Conservation (phyloP, 805 yeast genomes). For the Barnettozyma vustinii region DNA sequence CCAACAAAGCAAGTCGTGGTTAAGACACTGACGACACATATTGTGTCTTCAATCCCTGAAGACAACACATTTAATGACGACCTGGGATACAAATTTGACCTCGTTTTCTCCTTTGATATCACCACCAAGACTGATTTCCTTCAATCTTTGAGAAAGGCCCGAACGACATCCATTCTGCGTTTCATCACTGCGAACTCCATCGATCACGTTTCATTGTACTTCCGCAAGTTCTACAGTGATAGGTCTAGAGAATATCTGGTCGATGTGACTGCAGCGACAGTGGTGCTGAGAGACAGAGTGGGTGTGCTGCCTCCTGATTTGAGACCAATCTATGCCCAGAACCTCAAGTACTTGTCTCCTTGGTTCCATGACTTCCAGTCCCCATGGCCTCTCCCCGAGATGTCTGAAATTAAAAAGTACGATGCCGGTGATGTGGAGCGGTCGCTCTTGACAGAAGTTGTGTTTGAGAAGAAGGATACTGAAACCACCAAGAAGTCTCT, state of each 20-base stretch:
- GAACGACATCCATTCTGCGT: constrained; percentile 53
- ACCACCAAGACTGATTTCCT: constrained; percentile 39
- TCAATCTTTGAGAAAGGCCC: constrained; percentile 26
- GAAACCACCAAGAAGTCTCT: constrained; percentile 31
- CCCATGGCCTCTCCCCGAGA: constrained; percentile 78
- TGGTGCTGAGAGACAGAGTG: constrained; percentile 72
- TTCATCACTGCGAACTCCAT: constrained; percentile 74
- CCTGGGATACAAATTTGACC: constrained; percentile 38
- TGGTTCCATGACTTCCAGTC: constrained; percentile 47
- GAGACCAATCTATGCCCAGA: constrained; percentile 66
- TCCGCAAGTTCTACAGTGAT: constrained; percentile 30
- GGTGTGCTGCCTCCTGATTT: constrained; percentile 80
- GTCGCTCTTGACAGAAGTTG: constrained; percentile 69
- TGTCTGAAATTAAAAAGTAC: constrained; percentile 57
- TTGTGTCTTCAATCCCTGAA: constrained; percentile 17
- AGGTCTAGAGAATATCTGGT: constrained; percentile 44
- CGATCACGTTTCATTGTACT: constrained; percentile 68
- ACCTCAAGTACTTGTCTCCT: constrained; percentile 52
- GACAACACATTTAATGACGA: constrained; percentile 2
- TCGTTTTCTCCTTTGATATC: constrained; percentile 59
- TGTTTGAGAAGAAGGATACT: constrained; percentile 42
- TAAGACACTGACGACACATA: constrained; percentile 15
- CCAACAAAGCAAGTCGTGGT: constrained; percentile 12
- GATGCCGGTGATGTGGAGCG: constrained; percentile 73
- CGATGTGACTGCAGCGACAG: constrained; percentile 74